phyloP scores from a whole-genome alignment of 78 protist genomes.

The Dictyostelium intermedium region DNA sequence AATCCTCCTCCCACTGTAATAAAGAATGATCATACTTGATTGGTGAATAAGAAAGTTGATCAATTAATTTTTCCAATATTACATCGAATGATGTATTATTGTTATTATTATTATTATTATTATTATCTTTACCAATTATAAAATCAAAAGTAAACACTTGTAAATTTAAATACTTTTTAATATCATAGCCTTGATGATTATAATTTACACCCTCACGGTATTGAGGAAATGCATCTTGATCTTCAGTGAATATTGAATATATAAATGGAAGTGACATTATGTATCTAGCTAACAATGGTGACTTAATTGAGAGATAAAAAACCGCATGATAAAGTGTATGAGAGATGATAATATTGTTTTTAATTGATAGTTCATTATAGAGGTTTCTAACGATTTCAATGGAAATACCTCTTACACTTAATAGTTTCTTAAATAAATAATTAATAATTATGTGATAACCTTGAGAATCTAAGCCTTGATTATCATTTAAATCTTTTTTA shows the following conservation, averaged over 20 bases:
- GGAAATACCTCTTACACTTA: neutral
- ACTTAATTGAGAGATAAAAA: neutral
- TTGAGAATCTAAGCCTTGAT: too few relatives aligned
- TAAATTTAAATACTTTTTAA: neutral
- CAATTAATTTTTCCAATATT: neutral
- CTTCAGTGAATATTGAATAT: neutral
- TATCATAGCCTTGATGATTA: neutral
- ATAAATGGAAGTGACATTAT: neutral
- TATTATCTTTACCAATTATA: neutral
- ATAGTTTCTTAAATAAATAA: too few relatives aligned
- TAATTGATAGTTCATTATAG: neutral
- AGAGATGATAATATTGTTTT: neutral
- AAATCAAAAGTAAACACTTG: neutral
- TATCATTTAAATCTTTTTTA: too few relatives aligned
- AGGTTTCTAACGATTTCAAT: too few relatives aligned
- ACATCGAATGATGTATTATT: neutral
- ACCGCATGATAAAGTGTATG: neutral
- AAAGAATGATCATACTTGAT: neutral
- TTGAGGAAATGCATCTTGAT: neutral
- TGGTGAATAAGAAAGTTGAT: neutral
- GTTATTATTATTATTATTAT: too few relatives aligned
- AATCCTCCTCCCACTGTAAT: neutral
- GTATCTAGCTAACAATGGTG: neutral
- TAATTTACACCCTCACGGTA: neutral
- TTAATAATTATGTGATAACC: too few relatives aligned